phyloP scores from a whole-genome alignment of 164 flowering plant species.

The Tetracentron sinense region DNA sequence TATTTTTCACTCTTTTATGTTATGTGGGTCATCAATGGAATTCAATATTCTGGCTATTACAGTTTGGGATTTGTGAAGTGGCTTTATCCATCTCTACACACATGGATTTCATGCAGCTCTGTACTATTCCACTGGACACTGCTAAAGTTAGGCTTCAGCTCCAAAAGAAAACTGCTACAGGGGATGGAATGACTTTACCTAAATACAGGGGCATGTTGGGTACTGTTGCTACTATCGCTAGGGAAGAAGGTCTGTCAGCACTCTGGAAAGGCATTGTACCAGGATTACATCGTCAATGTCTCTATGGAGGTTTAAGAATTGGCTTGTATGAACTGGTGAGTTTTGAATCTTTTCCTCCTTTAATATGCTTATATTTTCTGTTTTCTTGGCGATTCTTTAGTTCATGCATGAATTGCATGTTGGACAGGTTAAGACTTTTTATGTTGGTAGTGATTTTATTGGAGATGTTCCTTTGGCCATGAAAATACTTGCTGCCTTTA shows the following conservation, averaged over 20 bases:
- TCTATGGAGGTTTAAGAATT: slow-evolving; percentile 88
- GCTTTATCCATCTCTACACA: background rate
- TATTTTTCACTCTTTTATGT: too few relatives aligned
- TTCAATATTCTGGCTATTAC: background rate
- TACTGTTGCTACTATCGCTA: slow-evolving; percentile 77
- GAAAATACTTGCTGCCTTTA: slow-evolving; percentile 79
- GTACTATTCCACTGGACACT: slow-evolving; percentile 89
- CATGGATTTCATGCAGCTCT: slow-evolving; percentile 48
- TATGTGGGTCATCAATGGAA: background rate
- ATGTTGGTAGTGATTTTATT: slow-evolving; percentile 62
- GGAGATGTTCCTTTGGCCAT: slow-evolving; percentile 68
- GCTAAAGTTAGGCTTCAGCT: slow-evolving; percentile 98
- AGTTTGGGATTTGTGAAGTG: background rate
- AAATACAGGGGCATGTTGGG: slow-evolving; percentile 83
- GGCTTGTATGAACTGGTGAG: slow-evolving; percentile 89
- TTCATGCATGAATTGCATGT: background rate
- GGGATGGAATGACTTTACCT: slow-evolving; percentile 47
- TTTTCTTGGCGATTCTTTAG: background rate
- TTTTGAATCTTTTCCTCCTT: slow-evolving; percentile 16
- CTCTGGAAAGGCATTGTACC: slow-evolving; percentile 96
- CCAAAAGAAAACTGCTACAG: slow-evolving; percentile 56
- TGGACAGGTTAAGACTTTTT: slow-evolving; percentile 65
- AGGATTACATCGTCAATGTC: slow-evolving; percentile 87
- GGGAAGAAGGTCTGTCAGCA: slow-evolving; percentile 80
- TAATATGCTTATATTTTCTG: background rate